A percentile compares a stretch with the other conserved stretches of the same genome.
These are phyloP conservation scores for Dryas integrifolia DNA, from an alignment of 331 rosid genomes.

Conservation along the genomic window DNA sequence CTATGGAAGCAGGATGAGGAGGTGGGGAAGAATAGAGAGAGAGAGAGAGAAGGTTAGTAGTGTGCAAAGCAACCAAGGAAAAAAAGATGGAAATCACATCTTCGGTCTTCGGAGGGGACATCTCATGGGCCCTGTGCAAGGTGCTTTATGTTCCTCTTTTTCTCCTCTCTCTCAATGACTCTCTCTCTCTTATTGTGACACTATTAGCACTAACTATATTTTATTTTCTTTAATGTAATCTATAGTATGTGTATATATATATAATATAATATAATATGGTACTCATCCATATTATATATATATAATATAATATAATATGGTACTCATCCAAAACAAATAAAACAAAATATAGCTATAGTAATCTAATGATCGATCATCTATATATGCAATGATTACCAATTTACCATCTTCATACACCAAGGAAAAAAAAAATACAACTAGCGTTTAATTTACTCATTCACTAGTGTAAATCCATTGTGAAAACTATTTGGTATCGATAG, in stretches of 20 bases:
- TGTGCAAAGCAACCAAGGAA: constrained; percentile 35
- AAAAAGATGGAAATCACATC: constrained; percentile 77
- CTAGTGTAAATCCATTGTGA: neutral
- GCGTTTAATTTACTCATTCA: neutral
- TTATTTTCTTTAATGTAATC: neutral
- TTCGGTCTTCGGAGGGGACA: constrained; percentile 75
- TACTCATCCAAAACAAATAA: constrained; percentile 4
- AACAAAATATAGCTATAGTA: neutral
- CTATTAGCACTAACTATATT: constrained; percentile 18
- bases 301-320: neutral
- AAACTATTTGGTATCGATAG: neutral
- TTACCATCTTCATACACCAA: neutral
- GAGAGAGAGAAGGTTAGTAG: constrained; percentile 29
- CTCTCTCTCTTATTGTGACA: constrained; percentile 5
- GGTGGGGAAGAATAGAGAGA: constrained; percentile 7
- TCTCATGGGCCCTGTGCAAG: constrained; percentile 56
- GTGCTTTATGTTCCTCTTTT: constrained; percentile 45
- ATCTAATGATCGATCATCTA: neutral
- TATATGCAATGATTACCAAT: constrained; percentile 4
- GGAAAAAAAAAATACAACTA: neutral
- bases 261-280: neutral
- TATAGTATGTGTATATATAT: neutral
- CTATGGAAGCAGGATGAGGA: neutral
- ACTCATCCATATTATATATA: neutral
- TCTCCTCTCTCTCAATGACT: neutral